Conservation (phyloP, 257 asterid species). For the Salvia splendens region DNA sequence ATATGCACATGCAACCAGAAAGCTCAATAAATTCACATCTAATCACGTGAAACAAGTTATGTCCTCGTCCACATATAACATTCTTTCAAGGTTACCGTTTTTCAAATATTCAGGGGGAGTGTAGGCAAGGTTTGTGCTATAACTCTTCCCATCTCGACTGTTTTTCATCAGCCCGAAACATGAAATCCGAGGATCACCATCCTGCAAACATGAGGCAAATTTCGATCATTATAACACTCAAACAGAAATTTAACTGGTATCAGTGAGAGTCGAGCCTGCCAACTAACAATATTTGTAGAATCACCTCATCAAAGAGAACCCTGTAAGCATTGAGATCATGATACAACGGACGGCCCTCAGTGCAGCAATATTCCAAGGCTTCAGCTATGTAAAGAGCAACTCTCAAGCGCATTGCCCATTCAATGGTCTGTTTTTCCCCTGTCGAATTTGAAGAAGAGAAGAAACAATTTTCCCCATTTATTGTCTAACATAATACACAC, state of each 20-base stretch:
- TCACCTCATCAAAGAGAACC: conserved; percentile 70
- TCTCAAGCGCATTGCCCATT: conserved; percentile 89
- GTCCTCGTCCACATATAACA: conserved; percentile 2
- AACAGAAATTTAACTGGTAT: not conserved
- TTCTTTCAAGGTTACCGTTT: conserved; percentile 46
- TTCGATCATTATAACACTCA: conserved; percentile 6
- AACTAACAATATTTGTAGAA: not conserved
- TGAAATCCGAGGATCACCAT: conserved; percentile 82
- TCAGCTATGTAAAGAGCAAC: conserved; percentile 64
- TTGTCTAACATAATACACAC: not conserved
- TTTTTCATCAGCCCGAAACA: conserved; percentile 80
- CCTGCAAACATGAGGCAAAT: conserved; percentile 43
- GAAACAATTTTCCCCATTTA: conserved; percentile 4
- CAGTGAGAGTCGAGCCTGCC: not conserved
- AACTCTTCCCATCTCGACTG: conserved; percentile 78
- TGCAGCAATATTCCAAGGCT: conserved; percentile 64
- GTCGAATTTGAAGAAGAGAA: conserved; percentile 16
- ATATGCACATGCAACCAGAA: not conserved
- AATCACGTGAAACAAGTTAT: conserved; percentile 6
- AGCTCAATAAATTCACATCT: not conserved
- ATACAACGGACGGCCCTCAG: conserved; percentile 57
- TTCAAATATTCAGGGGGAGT: conserved; percentile 77
- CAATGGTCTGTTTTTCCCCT: conserved; percentile 79
- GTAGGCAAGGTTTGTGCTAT: conserved; percentile 80
- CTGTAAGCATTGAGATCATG: conserved; percentile 76